Base-by-base conservation (phyloP, 2,329 filamentous ascomycete genomes). In the Pseudocercospora fijiensis region DNA sequence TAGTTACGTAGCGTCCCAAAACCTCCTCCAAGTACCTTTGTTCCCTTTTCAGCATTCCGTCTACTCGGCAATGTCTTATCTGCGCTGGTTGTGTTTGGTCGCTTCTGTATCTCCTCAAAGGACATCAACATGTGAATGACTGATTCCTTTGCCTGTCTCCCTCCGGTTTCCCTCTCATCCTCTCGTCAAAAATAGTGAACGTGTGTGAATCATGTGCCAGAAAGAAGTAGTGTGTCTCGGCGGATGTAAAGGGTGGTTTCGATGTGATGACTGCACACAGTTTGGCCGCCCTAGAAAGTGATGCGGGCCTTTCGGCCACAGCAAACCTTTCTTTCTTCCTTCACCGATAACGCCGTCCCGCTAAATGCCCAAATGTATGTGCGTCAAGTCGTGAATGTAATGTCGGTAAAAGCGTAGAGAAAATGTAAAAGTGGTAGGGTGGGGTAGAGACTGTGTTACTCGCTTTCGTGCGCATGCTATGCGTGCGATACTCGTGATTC, bases 401-500 rank as follows among this genome's bases (percentile, higher is more conserved):
- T 60, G 30, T 56, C 61, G 61, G 53, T 63, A 61, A 62, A 62
- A 30, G 27, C 62, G 58, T 53, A 26, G 33, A 47, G 55, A 59
- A 47, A 26, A 61, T 26, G 30, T 57, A 37, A 37, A 37, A 16
- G 33, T 37, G 33, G 33, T 26, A 45, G 56, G 53, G 51, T 63
- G 49, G 22, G 43, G 57, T 53, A 59, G 58, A 41, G 53, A 55
- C 26, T 47, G 37, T 16, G 52, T 16, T 51, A 37, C 43, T 28
- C 37, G 53, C 30, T 24, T 16, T 13, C 49, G 28, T 33, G 7
- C 61, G 26, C 33, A 37, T 37, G 24, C 30, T 61, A 65, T 30
- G 41, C 61, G 37, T 56, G 64, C 22, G 64, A 63, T 20, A 63
- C 62, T 41, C 71, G 66, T 13, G 71, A 73, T 57, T 74, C 73